Evolutionary conservation across 345 rosid genomes (phyloP).

Genomic region (Arabidopsis arenosa): DNA sequence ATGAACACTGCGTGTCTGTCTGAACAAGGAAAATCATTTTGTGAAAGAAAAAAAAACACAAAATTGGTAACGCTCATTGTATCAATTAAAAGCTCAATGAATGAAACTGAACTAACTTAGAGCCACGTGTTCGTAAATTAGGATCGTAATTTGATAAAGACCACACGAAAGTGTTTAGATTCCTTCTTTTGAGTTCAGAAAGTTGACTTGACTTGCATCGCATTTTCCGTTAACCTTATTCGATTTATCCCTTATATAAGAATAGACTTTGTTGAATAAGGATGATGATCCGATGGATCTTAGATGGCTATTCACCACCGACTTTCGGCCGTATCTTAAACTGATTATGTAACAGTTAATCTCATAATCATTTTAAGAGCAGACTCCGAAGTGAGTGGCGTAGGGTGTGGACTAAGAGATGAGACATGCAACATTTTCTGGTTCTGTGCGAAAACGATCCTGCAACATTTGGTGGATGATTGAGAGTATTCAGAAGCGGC

Average conservation of each 20-base stretch:
- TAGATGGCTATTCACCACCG: no score
- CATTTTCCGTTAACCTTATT: conserved; percentile 30
- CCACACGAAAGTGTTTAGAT: conserved; percentile 29
- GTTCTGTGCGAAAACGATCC: background rate
- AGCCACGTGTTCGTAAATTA: conserved; percentile 18
- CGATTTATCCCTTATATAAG: conserved; percentile 15
- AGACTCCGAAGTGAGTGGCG: background rate
- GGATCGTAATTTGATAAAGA: conserved; percentile 26
- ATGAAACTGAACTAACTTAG: conserved; percentile 15
- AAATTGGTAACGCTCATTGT: conserved; percentile 16
- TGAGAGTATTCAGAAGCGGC: background rate
- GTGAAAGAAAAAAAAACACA: background rate
- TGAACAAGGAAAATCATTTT: conserved; percentile 9
- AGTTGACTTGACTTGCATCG: background rate
- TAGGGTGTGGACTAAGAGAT: conserved; percentile 2
- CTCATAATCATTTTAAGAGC: background rate
- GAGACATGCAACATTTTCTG: background rate
- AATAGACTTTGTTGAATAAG: background rate
- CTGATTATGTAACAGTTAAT: no score
- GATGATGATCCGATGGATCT: background rate
- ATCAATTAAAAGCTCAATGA: conserved; percentile 11
- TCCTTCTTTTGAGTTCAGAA: conserved; percentile 19
- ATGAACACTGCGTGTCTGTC: conserved; percentile 29
- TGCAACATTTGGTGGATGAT: background rate
- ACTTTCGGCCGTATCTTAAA: no score